Evolutionary conservation across 495 filamentous ascomycete species (phyloP), one percentile per base, ranked within the genome.

Genomic region (Pseudevernia furfuracea): DNA sequence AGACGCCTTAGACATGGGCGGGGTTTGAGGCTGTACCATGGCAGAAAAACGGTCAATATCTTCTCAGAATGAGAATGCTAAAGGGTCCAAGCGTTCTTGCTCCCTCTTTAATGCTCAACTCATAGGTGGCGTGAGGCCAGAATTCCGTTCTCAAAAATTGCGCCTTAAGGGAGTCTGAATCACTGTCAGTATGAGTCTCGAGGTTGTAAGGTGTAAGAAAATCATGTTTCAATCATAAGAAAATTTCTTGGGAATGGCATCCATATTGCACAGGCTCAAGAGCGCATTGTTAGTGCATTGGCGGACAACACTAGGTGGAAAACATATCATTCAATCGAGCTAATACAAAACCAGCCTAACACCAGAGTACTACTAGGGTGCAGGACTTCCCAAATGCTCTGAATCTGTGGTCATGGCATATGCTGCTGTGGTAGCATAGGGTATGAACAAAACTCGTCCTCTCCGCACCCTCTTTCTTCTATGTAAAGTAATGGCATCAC

Each of bases 291-390:
- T 25, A 32, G 49, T 7, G 28, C 28, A 32, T 17, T 32, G 49
- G 49, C 14, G 15, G 12, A 34, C 19, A 46, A 58, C 23, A 34
- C 7, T n/a, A 6, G 38, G 11, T 58, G 32, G 53, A 36, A 9
- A 19, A 63, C 14, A 37, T 36, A 44, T 63, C 61, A 58, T 63
- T 57, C 56, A 57, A 63, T 63, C 41, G 25, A 58, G 52, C 37
- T 63, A 63, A 37, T 58, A 46, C 38, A 44, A 58, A 30, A 41
- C 28, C 30, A 58, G 38, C 4, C 39, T 32, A 57, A 56, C 11
- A 43, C 52, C 53, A 25, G 28, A n/a, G 58, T 58, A 23, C 19
- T n/a, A 41, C 23, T 21, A 36, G 8, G 52, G 21, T 44, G 38
- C 52, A 30, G 30, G 30, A 63, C 39, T 34, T 34, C n/a, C 52